Evolutionary conservation across 2,329 filamentous ascomycete species (phyloP).

Genomic region (Trichoderma polysporum): DNA sequence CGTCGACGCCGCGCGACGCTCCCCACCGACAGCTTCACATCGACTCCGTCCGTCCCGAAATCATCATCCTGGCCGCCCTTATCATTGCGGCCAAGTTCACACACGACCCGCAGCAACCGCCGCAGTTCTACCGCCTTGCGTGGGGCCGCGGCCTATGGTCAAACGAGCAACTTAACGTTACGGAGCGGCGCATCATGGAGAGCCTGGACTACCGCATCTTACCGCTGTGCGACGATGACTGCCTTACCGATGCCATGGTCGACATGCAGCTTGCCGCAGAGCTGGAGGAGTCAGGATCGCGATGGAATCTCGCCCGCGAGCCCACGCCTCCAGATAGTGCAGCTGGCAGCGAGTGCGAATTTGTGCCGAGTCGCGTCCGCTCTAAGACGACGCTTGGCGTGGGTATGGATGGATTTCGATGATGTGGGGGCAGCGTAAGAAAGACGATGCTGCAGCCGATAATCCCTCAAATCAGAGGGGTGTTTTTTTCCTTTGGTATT

Average conservation of each 20-base stretch:
- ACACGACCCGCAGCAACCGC: slow-evolving; percentile 57
- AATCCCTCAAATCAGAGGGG: neutral
- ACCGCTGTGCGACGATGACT: slow-evolving; percentile 56
- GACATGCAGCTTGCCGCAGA: slow-evolving; percentile 62
- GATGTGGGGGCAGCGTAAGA: neutral
- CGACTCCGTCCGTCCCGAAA: slow-evolving; percentile 60
- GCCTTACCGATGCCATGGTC: slow-evolving; percentile 58
- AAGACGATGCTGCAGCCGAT: neutral
- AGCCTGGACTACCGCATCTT: slow-evolving; percentile 63
- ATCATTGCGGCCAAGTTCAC: slow-evolving; percentile 66
- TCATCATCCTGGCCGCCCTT: slow-evolving; percentile 62
- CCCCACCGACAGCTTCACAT: slow-evolving; percentile 50
- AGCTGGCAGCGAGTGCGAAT: slow-evolving; percentile 32
- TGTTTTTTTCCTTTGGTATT: neutral
- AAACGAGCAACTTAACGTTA: slow-evolving; percentile 61
- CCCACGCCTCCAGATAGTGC: slow-evolving; percentile 33
- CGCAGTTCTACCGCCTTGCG: slow-evolving; percentile 50
- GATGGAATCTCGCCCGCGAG: slow-evolving; percentile 24
- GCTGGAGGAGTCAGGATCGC: slow-evolving; percentile 24
- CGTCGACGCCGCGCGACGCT: slow-evolving; percentile 38
- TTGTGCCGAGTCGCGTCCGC: slow-evolving; percentile 35
- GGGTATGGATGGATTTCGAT: slow-evolving; percentile 16
- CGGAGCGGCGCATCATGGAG: slow-evolving; percentile 64
- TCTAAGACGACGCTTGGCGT: slow-evolving; percentile 36
- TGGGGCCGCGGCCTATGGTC: slow-evolving; percentile 61